Conservation (phyloP, 2,329 filamentous ascomycete genomes). For the Microcera coccophila region DNA sequence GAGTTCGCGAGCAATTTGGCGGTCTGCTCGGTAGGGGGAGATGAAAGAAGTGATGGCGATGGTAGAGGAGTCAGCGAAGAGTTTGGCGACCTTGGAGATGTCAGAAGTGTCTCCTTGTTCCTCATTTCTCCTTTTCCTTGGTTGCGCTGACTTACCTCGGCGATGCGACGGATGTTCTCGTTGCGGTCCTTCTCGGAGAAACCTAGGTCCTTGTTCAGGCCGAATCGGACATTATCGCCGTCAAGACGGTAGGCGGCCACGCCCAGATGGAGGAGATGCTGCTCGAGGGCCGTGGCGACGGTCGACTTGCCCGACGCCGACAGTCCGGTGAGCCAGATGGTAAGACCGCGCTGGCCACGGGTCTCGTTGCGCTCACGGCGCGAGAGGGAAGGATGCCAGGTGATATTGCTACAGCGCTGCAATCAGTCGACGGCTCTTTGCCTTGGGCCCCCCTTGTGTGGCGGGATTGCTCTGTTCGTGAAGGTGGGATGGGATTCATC, state of each 20-base stretch:
- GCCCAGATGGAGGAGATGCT: constrained; percentile 85
- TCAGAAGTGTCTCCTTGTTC: too few species aligned
- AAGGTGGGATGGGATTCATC: constrained; percentile 8
- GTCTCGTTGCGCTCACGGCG: constrained; percentile 69
- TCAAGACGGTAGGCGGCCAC: constrained; percentile 88
- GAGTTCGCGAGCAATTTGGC: constrained; percentile 73
- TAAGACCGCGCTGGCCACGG: constrained; percentile 84
- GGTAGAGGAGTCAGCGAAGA: constrained; percentile 87
- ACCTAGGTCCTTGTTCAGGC: constrained; percentile 94
- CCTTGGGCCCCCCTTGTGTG: constrained; percentile 6
- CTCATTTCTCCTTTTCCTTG: too few species aligned
- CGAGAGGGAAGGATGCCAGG: constrained; percentile 80
- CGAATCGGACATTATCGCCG: constrained; percentile 97
- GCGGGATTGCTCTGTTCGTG: constrained; percentile 11
- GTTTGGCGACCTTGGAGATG: constrained; percentile 77
- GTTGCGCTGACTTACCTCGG: constrained; percentile 59
- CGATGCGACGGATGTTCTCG: constrained; percentile 96
- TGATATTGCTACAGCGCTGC: constrained; percentile 66
- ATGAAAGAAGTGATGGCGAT: constrained; percentile 96
- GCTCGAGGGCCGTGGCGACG: constrained; percentile 92
- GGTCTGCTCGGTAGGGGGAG: constrained; percentile 86
- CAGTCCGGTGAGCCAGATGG: constrained; percentile 96
- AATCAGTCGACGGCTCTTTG: constrained; percentile 7
- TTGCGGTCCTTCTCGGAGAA: constrained; percentile 91
- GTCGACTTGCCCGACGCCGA: constrained; percentile 97